Evolutionary conservation across 495 filamentous ascomycete genomes (phyloP).

Genomic region (Schizothecium vesticola): DNA sequence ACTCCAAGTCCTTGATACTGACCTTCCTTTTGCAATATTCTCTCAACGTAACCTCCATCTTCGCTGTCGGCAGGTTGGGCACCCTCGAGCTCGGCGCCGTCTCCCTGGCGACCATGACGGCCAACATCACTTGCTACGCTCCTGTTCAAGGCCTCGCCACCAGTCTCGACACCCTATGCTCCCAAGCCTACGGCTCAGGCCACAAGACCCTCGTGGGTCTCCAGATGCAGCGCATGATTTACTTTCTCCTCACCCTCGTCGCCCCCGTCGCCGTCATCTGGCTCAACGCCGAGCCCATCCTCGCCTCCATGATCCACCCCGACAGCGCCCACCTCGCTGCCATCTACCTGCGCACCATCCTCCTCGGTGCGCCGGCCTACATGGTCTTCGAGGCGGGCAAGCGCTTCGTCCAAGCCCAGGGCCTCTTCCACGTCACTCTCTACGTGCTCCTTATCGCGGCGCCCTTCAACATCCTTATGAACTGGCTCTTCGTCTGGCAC

Average conservation of each 20-base stretch:
- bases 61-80: constrained; percentile 61
- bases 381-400: constrained; percentile 66
- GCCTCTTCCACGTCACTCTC: constrained; percentile 62
- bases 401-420: constrained; percentile 68
- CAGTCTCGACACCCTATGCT: constrained; percentile 66
- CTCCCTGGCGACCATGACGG: constrained; percentile 62
- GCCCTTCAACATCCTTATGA: constrained; percentile 60
- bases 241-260: constrained; percentile 56
- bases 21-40: constrained; percentile 73
- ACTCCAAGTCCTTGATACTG: constrained; percentile 56
- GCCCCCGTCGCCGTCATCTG: constrained; percentile 60
- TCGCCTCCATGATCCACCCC: constrained; percentile 52
- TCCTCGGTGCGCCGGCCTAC: constrained; percentile 62
- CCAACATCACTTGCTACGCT: constrained; percentile 68
- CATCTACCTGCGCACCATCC: constrained; percentile 59
- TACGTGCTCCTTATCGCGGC: constrained; percentile 63
- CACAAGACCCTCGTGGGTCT: constrained; percentile 64
- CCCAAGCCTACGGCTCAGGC: constrained; percentile 70
- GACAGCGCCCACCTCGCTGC: constrained; percentile 61
- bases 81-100: constrained; percentile 62
- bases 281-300: constrained; percentile 52
- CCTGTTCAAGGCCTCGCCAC: constrained; percentile 68
- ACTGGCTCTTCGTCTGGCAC: constrained; percentile 68
- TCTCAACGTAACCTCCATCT: constrained; percentile 64
- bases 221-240: constrained; percentile 66